Evolutionary conservation across 2,329 filamentous ascomycete genomes (phyloP).

Genomic region (Sporothrix euskadiensis): DNA sequence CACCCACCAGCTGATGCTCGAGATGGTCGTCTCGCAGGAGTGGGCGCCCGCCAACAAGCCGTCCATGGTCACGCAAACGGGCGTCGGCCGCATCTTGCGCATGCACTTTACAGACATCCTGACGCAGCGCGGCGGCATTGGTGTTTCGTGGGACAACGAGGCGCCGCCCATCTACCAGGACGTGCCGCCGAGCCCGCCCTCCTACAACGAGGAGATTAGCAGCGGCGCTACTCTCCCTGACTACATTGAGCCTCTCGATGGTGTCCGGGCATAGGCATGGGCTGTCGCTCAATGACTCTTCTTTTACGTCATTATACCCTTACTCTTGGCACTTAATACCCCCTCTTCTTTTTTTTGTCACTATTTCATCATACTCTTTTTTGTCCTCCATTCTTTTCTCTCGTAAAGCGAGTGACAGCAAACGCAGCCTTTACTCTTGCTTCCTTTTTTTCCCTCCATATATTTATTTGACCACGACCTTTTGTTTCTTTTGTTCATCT

Average conservation of each 20-base stretch:
- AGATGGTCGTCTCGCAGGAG: constrained; percentile 93
- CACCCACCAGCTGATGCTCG: constrained; percentile 81
- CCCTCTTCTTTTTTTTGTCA: constrained; percentile 8
- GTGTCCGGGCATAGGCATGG: constrained; percentile 20
- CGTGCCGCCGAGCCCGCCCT: constrained; percentile 81
- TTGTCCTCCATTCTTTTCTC: constrained; percentile 2
- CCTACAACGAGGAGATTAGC: constrained; percentile 52
- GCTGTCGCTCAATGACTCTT: not conserved
- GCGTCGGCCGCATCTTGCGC: constrained; percentile 83
- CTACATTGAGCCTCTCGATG: constrained; percentile 43
- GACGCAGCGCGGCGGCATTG: constrained; percentile 80
- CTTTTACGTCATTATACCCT: not conserved
- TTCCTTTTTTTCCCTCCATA: not conserved
- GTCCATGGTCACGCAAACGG: constrained; percentile 75
- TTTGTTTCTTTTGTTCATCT: not conserved
- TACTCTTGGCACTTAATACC: not conserved
- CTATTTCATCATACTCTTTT: not conserved
- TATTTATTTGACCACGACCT: constrained; percentile 13
- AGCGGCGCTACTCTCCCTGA: constrained; percentile 41
- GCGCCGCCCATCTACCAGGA: constrained; percentile 91
- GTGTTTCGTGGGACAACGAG: constrained; percentile 97
- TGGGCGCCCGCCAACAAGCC: constrained; percentile 71
- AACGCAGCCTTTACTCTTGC: not conserved
- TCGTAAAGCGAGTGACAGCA: constrained; percentile 12
- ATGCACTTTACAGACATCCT: constrained; percentile 86